Percentiles rank a stretch among this genome's conserved stretches.
Evolutionary conservation across 1,284 basidiomycete genomes (phyloP).

Genomic region (Leucocoprinus gongylophorus): DNA sequence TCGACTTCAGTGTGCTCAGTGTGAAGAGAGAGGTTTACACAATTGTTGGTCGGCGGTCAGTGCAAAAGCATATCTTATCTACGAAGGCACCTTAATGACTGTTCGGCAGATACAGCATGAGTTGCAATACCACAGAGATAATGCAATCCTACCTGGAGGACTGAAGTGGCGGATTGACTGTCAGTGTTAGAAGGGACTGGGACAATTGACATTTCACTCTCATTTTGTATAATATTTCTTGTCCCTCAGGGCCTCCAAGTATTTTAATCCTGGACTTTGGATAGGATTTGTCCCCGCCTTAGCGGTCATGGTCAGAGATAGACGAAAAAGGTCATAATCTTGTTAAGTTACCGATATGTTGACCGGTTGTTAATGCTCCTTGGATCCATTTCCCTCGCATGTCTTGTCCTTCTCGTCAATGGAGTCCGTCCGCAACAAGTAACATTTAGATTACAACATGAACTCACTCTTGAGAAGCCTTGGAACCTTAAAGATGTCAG

Average conservation of each 20-base stretch:
- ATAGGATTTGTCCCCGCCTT: no score
- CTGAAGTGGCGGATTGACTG: not conserved
- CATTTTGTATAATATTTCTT: not conserved
- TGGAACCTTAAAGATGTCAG: not conserved
- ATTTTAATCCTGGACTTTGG: no score
- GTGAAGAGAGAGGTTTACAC: not conserved
- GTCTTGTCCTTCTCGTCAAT: conserved; percentile 4
- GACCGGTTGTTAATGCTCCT: conserved; percentile 4
- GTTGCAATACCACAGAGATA: not conserved
- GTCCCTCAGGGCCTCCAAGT: not conserved
- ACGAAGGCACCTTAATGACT: not conserved
- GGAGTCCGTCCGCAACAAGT: conserved; percentile 5
- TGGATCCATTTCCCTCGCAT: conserved; percentile 5
- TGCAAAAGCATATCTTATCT: not conserved
- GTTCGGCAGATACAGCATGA: conserved; percentile 1
- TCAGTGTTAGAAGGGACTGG: no score
- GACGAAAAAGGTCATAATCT: not conserved
- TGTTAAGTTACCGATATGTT: not conserved
- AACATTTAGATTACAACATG: conserved; percentile 1
- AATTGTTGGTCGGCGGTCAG: conserved; percentile 7
- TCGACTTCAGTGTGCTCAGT: not conserved
- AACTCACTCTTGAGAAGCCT: not conserved
- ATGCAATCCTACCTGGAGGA: not conserved
- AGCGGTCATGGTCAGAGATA: not conserved
- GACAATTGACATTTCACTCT: not conserved